Conservation (phyloP, 441 rosid species). For the Populus hybrid region DNA sequence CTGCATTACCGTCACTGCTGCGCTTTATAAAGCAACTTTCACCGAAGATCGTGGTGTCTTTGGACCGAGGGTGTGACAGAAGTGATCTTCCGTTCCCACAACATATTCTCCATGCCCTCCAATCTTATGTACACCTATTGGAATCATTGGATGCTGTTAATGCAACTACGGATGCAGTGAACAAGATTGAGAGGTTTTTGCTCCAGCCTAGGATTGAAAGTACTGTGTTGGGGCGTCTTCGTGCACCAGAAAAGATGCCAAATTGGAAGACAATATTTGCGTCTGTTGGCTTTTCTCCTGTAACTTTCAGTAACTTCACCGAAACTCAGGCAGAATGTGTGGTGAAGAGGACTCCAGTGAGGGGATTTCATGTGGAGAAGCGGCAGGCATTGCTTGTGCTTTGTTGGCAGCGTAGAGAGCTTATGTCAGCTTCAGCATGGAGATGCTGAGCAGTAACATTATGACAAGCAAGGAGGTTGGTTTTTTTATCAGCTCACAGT, state of each 20-base stretch:
- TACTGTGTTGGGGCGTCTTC: conserved; percentile 43
- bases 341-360: conserved; percentile 47
- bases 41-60: conserved; percentile 57
- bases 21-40: conserved; percentile 58
- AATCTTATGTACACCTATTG: conserved; percentile 44
- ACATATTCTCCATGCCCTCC: conserved; percentile 47
- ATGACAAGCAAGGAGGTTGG: conserved; percentile 28
- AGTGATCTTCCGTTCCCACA: conserved; percentile 55
- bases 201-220: conserved; percentile 58
- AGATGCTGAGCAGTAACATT: conserved; percentile 38
- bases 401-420: conserved; percentile 64
- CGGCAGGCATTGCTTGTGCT: conserved; percentile 54
- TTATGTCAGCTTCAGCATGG: conserved; percentile 68
- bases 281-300: conserved; percentile 51
- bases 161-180: conserved; percentile 38
- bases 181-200: conserved; percentile 61
- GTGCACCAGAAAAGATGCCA: conserved; percentile 39
- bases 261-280: conserved; percentile 43
- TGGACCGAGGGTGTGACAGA: conserved; percentile 54
- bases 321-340: conserved; percentile 70
- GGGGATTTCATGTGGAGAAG: conserved; percentile 73
- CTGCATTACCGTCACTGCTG: conserved; percentile 44
- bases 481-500: conserved; percentile 26
- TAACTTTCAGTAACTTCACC: conserved; percentile 54
- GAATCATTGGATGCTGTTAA: conserved; percentile 65